Base-by-base conservation (phyloP, 2,329 filamentous ascomycete species). In the Myriosclerotinia curreyana region DNA sequence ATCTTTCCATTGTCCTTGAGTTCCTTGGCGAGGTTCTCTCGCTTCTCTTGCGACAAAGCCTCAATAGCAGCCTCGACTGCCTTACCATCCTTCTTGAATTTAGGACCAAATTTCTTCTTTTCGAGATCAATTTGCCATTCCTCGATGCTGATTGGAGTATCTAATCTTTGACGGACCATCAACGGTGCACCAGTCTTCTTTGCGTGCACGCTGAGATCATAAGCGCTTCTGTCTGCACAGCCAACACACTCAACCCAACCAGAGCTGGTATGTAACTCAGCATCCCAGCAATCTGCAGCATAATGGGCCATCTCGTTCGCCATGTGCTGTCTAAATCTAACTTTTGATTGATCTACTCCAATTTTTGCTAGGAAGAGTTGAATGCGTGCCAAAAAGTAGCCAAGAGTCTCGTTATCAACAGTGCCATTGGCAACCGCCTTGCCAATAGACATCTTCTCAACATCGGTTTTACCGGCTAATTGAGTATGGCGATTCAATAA, bases 191-290 rank as follows among this genome's bases (percentile, higher is more conserved):
- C 92, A 40, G 95, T 98, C 81, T 92, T 93, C 79, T 96, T 94
- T 75, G 89, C 88, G 78, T 98, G 95, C 12, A 97, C 93, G 44
- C 86, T 89, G 76, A 98, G 77, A 78, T 99, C 95, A 77, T 96
- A 99, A 25, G 95, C 95, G 75, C 91, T 96, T 73, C 95, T 87
- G 76, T 97, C 94, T 66, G 95, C 95, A 77, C 95, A 98, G 67
- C 95, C 95, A 73, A 98, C 94, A 76, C 94, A 98, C 81, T 99
- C 95, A 68, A 98, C 91, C 95, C 95, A 99, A 76, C 95, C 95
- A 73, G 93, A 93, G 67, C 90, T 93, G 65, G 91, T 98, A 68
- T 90, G 82, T 63, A 99, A 81, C 77, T 99, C 95, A 17, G 92
- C 94, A 77, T 99, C 95, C 95, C 95, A 98, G 80, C 95, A 99